These are phyloP conservation scores for Mycena leptocephala DNA, from an alignment of 768 basidiomycete genomes.

Conservation along the genomic window DNA sequence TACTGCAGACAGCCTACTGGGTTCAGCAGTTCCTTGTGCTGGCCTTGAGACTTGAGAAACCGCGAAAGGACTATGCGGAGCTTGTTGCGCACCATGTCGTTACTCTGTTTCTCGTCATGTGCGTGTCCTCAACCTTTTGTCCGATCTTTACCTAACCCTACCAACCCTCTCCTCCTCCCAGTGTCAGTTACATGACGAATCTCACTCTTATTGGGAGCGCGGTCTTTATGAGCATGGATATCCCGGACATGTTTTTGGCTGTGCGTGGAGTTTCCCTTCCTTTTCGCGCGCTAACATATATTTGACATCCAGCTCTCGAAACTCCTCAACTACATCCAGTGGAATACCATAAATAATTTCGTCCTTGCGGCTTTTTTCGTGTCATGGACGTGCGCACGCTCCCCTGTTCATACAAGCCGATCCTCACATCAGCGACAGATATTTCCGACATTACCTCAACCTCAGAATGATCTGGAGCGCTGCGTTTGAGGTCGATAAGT, in stretches of 20 bases:
- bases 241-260: conserved; percentile 91
- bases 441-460: conserved; percentile 95
- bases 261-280: conserved; percentile 70
- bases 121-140: conserved; percentile 37
- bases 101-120: conserved; percentile 95
- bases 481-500: conserved; percentile 76
- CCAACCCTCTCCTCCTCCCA: conserved; percentile 45
- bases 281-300: neutral
- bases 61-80: conserved; percentile 91
- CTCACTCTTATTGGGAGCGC: conserved; percentile 91
- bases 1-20: conserved; percentile 96
- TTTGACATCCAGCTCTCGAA: conserved; percentile 77
- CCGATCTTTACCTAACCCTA: neutral
- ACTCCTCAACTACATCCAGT: conserved; percentile 88
- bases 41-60: conserved; percentile 90
- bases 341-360: conserved; percentile 72
- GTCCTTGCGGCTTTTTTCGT: conserved; percentile 76
- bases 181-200: conserved; percentile 88
- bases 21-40: conserved; percentile 94
- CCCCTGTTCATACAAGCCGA: neutral
- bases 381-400: conserved; percentile 83
- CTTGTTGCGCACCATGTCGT: conserved; percentile 93
- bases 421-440: conserved; percentile 61
- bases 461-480: conserved; percentile 89
- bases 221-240: conserved; percentile 96